phyloP scores from a whole-genome alignment of 1,284 basidiomycete species.

The Xerocomus nothofagi region DNA sequence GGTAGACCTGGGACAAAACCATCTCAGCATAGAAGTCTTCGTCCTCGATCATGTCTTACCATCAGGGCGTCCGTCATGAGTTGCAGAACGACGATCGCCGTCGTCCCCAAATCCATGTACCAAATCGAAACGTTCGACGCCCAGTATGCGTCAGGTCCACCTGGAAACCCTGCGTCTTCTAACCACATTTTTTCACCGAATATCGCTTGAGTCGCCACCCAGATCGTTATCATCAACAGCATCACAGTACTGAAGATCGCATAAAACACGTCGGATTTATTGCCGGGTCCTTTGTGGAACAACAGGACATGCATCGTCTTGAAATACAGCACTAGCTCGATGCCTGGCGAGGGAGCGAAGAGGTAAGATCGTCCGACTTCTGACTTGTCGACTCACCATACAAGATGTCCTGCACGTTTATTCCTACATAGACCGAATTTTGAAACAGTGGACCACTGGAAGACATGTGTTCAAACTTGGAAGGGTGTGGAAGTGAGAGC shows the following conservation, averaged over 20 bases:
- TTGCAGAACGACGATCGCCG: constrained; percentile 23
- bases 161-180: constrained; percentile 8
- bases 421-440: constrained; percentile 29
- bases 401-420: constrained; percentile 26
- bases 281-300: not conserved
- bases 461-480: constrained; percentile 25
- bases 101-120: constrained; percentile 26
- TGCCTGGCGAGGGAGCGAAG: constrained; percentile 11
- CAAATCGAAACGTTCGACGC: constrained; percentile 13
- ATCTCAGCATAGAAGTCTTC: not conserved
- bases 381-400: constrained; percentile 19
- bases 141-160: constrained; percentile 23
- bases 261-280: constrained; percentile 21
- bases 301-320: constrained; percentile 25
- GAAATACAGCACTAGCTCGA: constrained; percentile 27
- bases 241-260: constrained; percentile 27
- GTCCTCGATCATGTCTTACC: constrained; percentile 12
- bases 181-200: constrained; percentile 32
- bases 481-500: no score
- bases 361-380: not conserved
- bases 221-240: constrained; percentile 25
- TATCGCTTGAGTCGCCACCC: constrained; percentile 24
- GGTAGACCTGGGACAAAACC: constrained; percentile 19
- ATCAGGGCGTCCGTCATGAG: constrained; percentile 31
- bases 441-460: constrained; percentile 21